Conservation (phyloP, 2,329 filamentous ascomycete species). For the Curvularia eragrostidis region DNA sequence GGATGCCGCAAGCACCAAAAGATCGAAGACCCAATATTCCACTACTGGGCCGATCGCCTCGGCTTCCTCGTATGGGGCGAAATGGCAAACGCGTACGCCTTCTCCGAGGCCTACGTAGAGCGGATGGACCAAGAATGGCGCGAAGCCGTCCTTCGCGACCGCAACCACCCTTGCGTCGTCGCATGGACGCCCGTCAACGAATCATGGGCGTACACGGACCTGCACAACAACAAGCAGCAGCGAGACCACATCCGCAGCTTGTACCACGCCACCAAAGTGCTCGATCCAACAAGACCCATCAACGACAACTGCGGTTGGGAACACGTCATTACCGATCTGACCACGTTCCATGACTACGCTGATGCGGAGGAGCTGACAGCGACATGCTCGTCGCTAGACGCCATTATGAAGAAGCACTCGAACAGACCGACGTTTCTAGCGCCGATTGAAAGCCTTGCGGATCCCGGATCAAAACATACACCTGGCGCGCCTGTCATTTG, state of each 20-base stretch:
- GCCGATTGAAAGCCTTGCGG: slow-evolving; percentile 46
- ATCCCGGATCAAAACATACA: slow-evolving; percentile 58
- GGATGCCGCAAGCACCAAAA: slow-evolving; percentile 71
- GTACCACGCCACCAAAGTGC: slow-evolving; percentile 69
- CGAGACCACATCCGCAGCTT: slow-evolving; percentile 69
- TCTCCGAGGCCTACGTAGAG: slow-evolving; percentile 63
- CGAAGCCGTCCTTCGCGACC: slow-evolving; percentile 67
- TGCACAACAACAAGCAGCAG: slow-evolving; percentile 64
- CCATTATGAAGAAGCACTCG: slow-evolving; percentile 62
- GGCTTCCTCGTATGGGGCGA: slow-evolving; percentile 70
- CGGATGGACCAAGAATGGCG: slow-evolving; percentile 71
- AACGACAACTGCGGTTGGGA: slow-evolving; percentile 79
- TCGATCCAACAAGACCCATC: slow-evolving; percentile 69
- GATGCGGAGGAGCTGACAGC: slow-evolving; percentile 63
- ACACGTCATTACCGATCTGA: slow-evolving; percentile 68
- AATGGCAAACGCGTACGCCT: slow-evolving; percentile 70
- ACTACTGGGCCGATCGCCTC: slow-evolving; percentile 67
- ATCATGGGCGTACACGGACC: slow-evolving; percentile 68
- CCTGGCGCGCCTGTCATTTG: slow-evolving; percentile 67
- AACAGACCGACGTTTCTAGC: slow-evolving; percentile 63
- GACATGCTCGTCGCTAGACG: slow-evolving; percentile 61
- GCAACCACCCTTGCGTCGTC: slow-evolving; percentile 70
- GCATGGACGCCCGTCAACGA: slow-evolving; percentile 72
- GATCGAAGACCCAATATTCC: slow-evolving; percentile 66
- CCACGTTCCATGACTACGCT: slow-evolving; percentile 72